These are phyloP conservation scores for Vachellia collinsii DNA, from an alignment of 306 rosid genomes.

Conservation along the genomic window DNA sequence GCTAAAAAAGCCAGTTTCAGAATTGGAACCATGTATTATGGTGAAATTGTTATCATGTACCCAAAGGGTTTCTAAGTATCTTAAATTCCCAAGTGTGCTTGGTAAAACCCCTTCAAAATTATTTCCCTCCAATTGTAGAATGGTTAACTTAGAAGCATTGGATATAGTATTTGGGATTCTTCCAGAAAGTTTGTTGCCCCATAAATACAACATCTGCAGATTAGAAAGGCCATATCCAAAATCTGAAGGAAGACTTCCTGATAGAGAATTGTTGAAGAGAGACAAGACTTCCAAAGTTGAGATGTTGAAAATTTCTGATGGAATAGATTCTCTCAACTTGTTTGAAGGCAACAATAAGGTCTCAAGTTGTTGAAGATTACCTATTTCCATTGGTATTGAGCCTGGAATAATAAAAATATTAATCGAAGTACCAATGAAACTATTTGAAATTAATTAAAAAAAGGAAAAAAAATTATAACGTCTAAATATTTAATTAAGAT, in stretches of 20 bases:
- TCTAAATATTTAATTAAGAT: too few relatives aligned
- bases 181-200: neutral
- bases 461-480: too few relatives aligned
- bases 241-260: neutral
- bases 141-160: neutral
- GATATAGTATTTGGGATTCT: neutral
- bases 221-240: neutral
- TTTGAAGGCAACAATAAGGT: neutral
- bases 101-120: neutral
- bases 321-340: neutral
- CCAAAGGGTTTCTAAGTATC: neutral
- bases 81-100: neutral
- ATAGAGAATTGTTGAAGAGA: neutral
- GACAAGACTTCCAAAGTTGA: neutral
- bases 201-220: neutral
- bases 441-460: too few relatives aligned
- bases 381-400: neutral
- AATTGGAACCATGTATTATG: neutral
- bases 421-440: neutral
- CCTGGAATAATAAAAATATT: neutral
- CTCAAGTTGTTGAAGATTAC: neutral
- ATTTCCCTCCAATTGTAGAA: too few relatives aligned
- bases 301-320: too few relatives aligned
- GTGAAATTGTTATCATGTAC: neutral
- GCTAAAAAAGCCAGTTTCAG: too few relatives aligned